Evolutionary conservation across 495 filamentous ascomycete genomes (phyloP).

Genomic region (Talaromyces liani): DNA sequence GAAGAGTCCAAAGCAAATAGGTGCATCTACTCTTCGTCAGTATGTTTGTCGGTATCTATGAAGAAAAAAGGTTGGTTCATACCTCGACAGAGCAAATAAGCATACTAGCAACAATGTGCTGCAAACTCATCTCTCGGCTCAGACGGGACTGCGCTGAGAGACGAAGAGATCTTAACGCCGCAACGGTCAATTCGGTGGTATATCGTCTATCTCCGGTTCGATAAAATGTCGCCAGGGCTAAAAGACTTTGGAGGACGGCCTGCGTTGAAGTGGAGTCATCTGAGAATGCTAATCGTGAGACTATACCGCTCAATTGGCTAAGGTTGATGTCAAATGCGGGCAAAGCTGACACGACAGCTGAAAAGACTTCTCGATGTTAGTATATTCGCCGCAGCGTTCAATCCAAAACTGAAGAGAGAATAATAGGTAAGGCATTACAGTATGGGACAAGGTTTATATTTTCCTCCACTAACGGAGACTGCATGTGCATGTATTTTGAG

Average conservation of each 20-base stretch:
- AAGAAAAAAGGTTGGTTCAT: neutral
- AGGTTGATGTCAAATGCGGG: neutral
- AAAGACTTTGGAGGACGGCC: neutral
- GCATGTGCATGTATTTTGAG: neutral
- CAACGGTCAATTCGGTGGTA: neutral
- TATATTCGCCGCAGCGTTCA: neutral
- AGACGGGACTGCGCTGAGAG: neutral
- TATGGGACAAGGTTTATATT: conserved; percentile 1
- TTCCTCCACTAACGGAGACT: neutral
- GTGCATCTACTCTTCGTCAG: neutral
- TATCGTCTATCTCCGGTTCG: neutral
- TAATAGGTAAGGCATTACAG: neutral
- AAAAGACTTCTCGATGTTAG: conserved; percentile 1
- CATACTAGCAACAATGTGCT: conserved; percentile 2
- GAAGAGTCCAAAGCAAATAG: neutral
- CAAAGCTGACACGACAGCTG: neutral
- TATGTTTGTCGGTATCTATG: neutral
- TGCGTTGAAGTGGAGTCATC: neutral
- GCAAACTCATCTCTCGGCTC: neutral
- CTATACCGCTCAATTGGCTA: neutral
- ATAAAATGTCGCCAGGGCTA: neutral
- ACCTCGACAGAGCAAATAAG: conserved; percentile 3
- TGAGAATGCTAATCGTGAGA: neutral
- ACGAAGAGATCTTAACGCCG: neutral
- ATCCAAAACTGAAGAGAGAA: neutral